Conservation (phyloP, 2,329 filamentous ascomycete genomes). For the Pyrenochaeta sp. region DNA sequence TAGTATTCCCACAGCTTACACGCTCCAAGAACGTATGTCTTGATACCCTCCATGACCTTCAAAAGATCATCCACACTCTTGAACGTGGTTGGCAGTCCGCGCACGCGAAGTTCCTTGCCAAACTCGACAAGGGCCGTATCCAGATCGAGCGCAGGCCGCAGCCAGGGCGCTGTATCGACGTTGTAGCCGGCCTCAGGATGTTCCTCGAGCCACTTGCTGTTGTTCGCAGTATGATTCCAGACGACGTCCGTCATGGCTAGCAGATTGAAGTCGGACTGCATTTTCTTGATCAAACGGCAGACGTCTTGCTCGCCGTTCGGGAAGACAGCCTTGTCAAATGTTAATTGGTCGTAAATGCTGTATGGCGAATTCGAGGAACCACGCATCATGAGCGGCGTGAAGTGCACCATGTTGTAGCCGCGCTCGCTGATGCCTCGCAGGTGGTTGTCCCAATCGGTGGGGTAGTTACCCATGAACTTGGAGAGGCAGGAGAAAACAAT, state of each 20-base stretch:
- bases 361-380: conserved; percentile 95
- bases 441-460: conserved; percentile 88
- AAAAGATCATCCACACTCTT: conserved; percentile 75
- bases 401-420: conserved; percentile 99
- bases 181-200: conserved; percentile 98
- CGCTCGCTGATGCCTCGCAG: conserved; percentile 85
- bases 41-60: conserved; percentile 83
- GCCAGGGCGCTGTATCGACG: conserved; percentile 82
- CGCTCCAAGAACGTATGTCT: conserved; percentile 77
- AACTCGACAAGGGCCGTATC: conserved; percentile 76
- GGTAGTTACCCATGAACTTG: conserved; percentile 97
- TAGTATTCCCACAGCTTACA: conserved; percentile 95
- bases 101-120: conserved; percentile 66
- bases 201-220: conserved; percentile 91
- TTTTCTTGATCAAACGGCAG: conserved; percentile 75
- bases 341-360: conserved; percentile 91
- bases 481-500: conserved; percentile 94
- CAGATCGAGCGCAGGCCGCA: conserved; percentile 74
- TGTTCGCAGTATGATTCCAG: conserved; percentile 96
- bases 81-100: conserved; percentile 80
- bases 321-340: conserved; percentile 84
- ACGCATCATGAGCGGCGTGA: conserved; percentile 89
- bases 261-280: conserved; percentile 85
- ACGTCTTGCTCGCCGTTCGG: conserved; percentile 86
- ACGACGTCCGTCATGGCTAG: conserved; percentile 95